Percentiles rank a stretch among this genome's conserved stretches.
These are phyloP conservation scores for Ricinus communis DNA, from an alignment of 345 rosid species.

Conservation along the genomic window DNA sequence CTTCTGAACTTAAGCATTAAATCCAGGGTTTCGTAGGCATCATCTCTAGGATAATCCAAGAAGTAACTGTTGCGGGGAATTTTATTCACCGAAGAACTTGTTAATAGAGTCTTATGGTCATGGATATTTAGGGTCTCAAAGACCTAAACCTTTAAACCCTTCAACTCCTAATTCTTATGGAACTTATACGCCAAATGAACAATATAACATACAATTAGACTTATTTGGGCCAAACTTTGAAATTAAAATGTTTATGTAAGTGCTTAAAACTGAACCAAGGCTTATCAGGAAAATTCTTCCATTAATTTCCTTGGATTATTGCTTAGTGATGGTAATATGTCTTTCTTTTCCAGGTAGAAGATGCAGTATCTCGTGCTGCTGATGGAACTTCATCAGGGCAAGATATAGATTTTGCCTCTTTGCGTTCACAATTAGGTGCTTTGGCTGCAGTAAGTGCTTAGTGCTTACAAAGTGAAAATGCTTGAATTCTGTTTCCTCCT, in stretches of 20 bases:
- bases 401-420: constrained; percentile 67
- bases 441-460: constrained; percentile 77
- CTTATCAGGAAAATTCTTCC: not conserved
- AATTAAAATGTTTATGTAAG: not conserved
- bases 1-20: not conserved
- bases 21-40: not conserved
- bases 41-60: not conserved
- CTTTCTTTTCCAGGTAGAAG: constrained; percentile 64
- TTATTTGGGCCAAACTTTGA: not conserved
- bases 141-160: not conserved
- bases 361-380: constrained; percentile 79
- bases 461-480: constrained; percentile 26
- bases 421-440: constrained; percentile 78
- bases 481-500: constrained; percentile 17
- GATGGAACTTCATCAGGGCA: constrained; percentile 67
- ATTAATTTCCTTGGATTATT: not conserved
- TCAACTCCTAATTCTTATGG: not conserved
- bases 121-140: not conserved
- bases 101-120: not conserved
- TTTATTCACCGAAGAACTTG: not conserved
- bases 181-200: not conserved
- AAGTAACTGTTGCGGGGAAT: not conserved
- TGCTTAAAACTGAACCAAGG: not conserved
- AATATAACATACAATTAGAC: not conserved
- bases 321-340: not conserved